Evolutionary conservation across 257 asterid species (phyloP), one percentile per base, ranked within the genome.

Genomic region (Fraxinus americana): DNA sequence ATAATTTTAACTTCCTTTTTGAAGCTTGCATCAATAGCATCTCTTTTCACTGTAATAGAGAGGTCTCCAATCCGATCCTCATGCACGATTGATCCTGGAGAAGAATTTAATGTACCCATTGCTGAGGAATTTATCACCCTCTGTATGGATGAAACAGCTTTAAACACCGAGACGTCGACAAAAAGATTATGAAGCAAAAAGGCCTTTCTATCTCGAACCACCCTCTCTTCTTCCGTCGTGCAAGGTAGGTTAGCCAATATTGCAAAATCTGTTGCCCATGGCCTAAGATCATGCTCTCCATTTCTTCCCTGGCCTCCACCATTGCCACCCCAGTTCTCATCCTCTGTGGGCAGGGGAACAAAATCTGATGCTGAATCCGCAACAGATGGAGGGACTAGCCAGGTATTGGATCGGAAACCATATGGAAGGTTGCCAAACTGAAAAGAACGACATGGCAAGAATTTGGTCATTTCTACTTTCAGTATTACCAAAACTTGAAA

Each of bases 351-450:
- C 70, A 96, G 90, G 45, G 96, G 90, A 65, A 80, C 80, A 76
- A 89, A 87, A 17, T 85, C 85, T 66, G 85, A 78, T 45, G 89
- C 76, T 75, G 91, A 82, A 79, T 92, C 96, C 11, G 80, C 71
- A 23, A 91, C 72, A 38, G 97, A 85, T 16, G 97, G 90, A 83
- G 98, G 97, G 72, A 85, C 92, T 73, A 96, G 95, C 99, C 99
- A 96, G 29, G 99, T 90, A 72, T 96, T 96, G 80, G 99, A 92
- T 19, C 98, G 99, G 88, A 92, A 93, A 83, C 97, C 98, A 84
- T 87, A 96, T 61, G 99, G 99, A 75, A 96, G 97, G 87, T 96
- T 96, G 66, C 99, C 98, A 82, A 93, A 96, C 99, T 96, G 97
- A 82, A 88, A 81, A 78, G 38, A 71, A 78, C 76, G 79, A 68